Conservation (phyloP, 768 basidiomycete genomes). For the Macrolepiota fuliginosa region DNA sequence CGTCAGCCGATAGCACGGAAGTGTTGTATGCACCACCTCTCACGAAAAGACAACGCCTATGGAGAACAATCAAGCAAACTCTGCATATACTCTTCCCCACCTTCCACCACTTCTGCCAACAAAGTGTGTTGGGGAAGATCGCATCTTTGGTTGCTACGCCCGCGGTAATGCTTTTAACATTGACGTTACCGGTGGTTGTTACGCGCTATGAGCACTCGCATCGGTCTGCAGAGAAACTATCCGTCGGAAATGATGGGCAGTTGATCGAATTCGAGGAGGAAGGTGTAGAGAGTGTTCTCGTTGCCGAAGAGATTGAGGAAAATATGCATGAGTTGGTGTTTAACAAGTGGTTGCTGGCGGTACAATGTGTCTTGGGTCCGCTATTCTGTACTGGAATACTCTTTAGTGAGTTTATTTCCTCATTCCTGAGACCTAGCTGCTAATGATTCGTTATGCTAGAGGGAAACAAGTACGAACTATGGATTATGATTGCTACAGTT, state of each 20-base stretch:
- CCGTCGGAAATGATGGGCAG: slow-evolving; percentile 34
- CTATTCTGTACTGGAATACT: slow-evolving; percentile 72
- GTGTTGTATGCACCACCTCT: slow-evolving; percentile 36
- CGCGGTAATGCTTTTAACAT: slow-evolving; percentile 78
- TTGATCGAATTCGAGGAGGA: slow-evolving; percentile 77
- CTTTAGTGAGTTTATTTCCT: slow-evolving; percentile 57
- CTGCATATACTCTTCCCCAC: slow-evolving; percentile 83
- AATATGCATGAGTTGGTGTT: slow-evolving; percentile 63
- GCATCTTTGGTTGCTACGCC: slow-evolving; percentile 83
- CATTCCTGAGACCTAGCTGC: background rate
- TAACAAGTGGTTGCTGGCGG: slow-evolving; percentile 83
- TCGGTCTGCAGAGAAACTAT: slow-evolving; percentile 37
- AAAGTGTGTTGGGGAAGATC: slow-evolving; percentile 68
- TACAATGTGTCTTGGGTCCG: slow-evolving; percentile 82
- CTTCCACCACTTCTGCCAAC: slow-evolving; percentile 66
- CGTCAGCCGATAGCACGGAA: slow-evolving; percentile 36
- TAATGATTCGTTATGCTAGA: slow-evolving; percentile 31
- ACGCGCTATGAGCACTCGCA: slow-evolving; percentile 43
- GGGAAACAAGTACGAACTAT: slow-evolving; percentile 39
- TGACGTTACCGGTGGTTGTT: slow-evolving; percentile 90
- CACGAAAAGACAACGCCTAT: slow-evolving; percentile 39
- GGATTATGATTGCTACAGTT: slow-evolving; percentile 53
- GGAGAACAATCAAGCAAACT: slow-evolving; percentile 34
- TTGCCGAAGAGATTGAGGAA: slow-evolving; percentile 73
- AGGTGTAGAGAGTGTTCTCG: slow-evolving; percentile 61